A percentile compares a stretch with the other conserved stretches of the same genome.
These are phyloP conservation scores for Dissophora globulifera DNA, from an alignment of 192 early-diverging fungal genomes.

Conservation along the genomic window DNA sequence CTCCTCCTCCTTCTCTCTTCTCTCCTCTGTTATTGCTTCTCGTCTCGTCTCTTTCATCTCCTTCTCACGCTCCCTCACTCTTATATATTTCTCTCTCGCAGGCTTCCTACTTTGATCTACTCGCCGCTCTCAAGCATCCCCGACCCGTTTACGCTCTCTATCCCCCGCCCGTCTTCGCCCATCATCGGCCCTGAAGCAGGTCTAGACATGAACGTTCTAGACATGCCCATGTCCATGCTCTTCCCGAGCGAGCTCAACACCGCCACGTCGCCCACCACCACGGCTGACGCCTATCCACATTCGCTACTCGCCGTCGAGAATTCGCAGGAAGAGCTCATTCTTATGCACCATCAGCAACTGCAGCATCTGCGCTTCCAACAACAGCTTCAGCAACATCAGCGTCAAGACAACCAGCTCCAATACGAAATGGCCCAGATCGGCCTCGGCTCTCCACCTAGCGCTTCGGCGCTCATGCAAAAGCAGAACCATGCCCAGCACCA, in stretches of 20 bases:
- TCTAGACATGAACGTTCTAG: conserved; percentile 32
- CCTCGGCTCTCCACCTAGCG: conserved; percentile 12
- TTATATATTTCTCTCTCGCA: not conserved
- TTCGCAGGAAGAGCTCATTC: conserved; percentile 5
- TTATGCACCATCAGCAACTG: conserved; percentile 24
- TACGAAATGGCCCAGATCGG: conserved; percentile 30
- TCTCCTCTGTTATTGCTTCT: too few species aligned
- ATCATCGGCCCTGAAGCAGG: conserved; percentile 19
- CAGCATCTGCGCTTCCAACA: conserved; percentile 18
- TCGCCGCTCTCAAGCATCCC: conserved; percentile 17
- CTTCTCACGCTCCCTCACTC: not conserved
- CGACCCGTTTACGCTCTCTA: not conserved
- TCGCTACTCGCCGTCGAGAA: conserved; percentile 5
- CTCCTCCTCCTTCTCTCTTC: too few species aligned
- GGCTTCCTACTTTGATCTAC: conserved; percentile 5
- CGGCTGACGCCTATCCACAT: conserved; percentile 6
- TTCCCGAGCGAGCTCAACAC: conserved; percentile 23
- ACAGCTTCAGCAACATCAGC: conserved; percentile 12
- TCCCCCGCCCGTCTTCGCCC: conserved; percentile 31
- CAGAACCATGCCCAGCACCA: too few species aligned
- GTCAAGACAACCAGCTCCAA: conserved; percentile 33
- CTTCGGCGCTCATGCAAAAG: not conserved
- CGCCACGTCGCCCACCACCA: conserved; percentile 8
- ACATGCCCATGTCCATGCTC: conserved; percentile 46
- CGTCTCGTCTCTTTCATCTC: too few species aligned